Conservation (phyloP, 306 rosid genomes). For the Rubus parviflorus region DNA sequence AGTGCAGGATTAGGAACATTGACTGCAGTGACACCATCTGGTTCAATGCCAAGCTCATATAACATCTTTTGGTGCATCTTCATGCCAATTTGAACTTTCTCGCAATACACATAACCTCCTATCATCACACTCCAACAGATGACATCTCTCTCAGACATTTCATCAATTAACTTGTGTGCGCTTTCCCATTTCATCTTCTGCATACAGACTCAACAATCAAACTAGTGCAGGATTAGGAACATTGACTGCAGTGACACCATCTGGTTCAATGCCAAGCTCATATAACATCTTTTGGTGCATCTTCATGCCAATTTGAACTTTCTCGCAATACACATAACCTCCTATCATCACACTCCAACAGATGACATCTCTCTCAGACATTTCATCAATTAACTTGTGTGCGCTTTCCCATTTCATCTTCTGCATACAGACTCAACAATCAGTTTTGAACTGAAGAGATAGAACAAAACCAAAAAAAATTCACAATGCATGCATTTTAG, state of each 20-base stretch:
- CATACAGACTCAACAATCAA: constrained; percentile 32
- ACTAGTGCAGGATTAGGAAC: constrained; percentile 51
- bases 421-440: constrained; percentile 32
- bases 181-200: constrained; percentile 21
- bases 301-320: constrained; percentile 32
- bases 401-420: constrained; percentile 24
- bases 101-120: constrained; percentile 36
- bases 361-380: constrained; percentile 38
- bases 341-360: constrained; percentile 51
- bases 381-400: constrained; percentile 46
- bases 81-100: constrained; percentile 32
- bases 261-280: constrained; percentile 34
- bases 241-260: constrained; percentile 40
- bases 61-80: constrained; percentile 33
- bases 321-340: constrained; percentile 35
- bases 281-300: constrained; percentile 34
- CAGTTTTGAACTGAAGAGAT: constrained; percentile 39
- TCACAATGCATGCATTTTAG: no score
- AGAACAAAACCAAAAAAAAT: constrained; percentile 15
- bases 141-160: constrained; percentile 43
- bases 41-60: constrained; percentile 29
- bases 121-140: constrained; percentile 52
- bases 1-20: constrained; percentile 47
- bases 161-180: constrained; percentile 43
- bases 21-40: constrained; percentile 43